These are phyloP conservation scores for Dendrobium catenatum DNA, from an alignment of 106 monocot genomes.

Conservation along the genomic window DNA sequence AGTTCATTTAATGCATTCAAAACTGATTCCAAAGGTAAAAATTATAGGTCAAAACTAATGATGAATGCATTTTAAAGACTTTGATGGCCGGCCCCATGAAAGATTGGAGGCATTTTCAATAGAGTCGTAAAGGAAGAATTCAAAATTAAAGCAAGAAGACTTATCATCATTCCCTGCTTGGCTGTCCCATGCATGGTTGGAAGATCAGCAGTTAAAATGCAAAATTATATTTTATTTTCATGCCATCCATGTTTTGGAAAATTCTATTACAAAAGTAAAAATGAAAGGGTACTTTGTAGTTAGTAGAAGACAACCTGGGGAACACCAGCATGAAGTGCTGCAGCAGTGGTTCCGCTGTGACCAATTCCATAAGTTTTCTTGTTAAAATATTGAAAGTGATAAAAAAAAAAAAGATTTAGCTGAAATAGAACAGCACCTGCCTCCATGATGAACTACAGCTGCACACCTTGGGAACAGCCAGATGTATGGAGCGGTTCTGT, in stretches of 20 bases:
- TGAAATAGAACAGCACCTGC: constrained; percentile 46
- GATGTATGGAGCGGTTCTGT: constrained; percentile 57
- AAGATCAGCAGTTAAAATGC: constrained; percentile 78
- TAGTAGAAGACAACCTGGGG: constrained; percentile 57
- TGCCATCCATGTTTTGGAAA: too few relatives aligned
- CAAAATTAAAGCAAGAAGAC: constrained; percentile 35
- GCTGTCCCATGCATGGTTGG: constrained; percentile 61
- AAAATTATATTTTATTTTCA: constrained; percentile 51
- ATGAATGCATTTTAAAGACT: too few relatives aligned
- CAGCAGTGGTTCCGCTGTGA: constrained; percentile 86
- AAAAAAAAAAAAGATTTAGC: not conserved
- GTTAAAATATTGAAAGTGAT: not conserved
- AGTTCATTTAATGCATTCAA: too few relatives aligned
- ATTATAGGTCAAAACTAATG: too few relatives aligned
- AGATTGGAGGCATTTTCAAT: not conserved
- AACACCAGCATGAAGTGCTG: constrained; percentile 72
- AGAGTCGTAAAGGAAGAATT: constrained; percentile 16
- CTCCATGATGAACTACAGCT: constrained; percentile 82
- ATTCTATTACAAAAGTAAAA: too few relatives aligned
- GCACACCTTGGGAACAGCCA: constrained; percentile 87
- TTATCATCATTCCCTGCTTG: constrained; percentile 37
- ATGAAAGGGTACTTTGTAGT: not conserved
- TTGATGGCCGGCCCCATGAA: too few relatives aligned
- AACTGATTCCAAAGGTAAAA: too few relatives aligned
- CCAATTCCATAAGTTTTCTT: not conserved